Percentiles rank a stretch among this genome's conserved stretches.
phyloP scores from a whole-genome alignment of 169 alveolate species.

The Plasmodium falciparum region DNA sequence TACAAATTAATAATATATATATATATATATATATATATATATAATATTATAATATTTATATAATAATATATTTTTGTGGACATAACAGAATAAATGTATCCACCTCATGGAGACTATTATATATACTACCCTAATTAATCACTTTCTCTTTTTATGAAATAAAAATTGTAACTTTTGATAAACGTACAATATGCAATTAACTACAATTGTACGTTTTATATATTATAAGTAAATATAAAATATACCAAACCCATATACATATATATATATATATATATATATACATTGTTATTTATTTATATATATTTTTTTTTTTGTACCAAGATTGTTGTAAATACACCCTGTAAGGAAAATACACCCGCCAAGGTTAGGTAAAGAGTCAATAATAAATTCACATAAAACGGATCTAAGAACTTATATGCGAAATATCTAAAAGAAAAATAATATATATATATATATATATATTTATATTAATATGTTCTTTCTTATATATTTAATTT shows the following conservation, averaged over 20 bases:
- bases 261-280: background rate
- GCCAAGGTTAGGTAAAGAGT: conserved; percentile 69
- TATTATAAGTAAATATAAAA: background rate
- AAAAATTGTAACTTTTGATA: too few relatives aligned
- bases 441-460: background rate
- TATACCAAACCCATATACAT: background rate
- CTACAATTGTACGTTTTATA: background rate
- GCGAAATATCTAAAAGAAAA: conserved; percentile 62
- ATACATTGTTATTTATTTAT: background rate
- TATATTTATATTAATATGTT: conserved; percentile 6
- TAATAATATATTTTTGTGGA: too few relatives aligned
- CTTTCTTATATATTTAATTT: background rate
- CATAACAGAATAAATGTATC: too few relatives aligned
- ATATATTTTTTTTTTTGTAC: conserved; percentile 1
- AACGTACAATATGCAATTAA: too few relatives aligned
- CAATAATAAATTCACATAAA: conserved; percentile 67
- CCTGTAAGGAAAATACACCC: conserved; percentile 69
- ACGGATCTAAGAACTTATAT: conserved; percentile 74
- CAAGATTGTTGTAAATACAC: conserved; percentile 46
- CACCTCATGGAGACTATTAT: too few relatives aligned
- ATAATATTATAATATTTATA: too few relatives aligned
- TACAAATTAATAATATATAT: background rate
- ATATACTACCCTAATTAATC: too few relatives aligned
- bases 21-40: background rate
- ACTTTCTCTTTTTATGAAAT: too few relatives aligned